Percentiles rank a stretch among this genome's conserved stretches.
phyloP scores from a whole-genome alignment of 2,329 filamentous ascomycete genomes.

The Penicillium sp. region DNA sequence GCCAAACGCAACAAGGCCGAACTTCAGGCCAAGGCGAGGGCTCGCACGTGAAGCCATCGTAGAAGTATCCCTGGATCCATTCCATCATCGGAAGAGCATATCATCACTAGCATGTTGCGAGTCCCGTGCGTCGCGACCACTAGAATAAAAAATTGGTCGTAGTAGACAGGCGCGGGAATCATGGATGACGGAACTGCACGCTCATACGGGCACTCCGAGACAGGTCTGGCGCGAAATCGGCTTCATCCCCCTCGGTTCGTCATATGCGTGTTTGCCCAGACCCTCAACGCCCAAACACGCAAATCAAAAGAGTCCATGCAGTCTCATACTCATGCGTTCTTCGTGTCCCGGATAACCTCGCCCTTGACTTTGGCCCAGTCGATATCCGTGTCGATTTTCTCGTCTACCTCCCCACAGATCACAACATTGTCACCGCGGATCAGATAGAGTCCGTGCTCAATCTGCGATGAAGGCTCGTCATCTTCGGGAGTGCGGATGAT shows the following conservation, averaged over 20 bases:
- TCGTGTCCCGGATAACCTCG: conserved; percentile 76
- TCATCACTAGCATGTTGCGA: background rate
- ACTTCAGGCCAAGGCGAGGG: background rate
- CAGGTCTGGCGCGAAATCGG: background rate
- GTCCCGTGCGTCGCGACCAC: background rate
- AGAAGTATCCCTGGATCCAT: background rate
- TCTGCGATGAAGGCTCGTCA: conserved; percentile 72
- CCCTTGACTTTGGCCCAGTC: conserved; percentile 91
- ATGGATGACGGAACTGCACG: background rate
- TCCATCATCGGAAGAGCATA: conserved; percentile 6
- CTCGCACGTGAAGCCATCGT: no score
- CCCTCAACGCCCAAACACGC: conserved; percentile 12
- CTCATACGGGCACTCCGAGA: background rate
- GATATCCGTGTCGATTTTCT: conserved; percentile 82
- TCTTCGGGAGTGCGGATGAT: conserved; percentile 86
- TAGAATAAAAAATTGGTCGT: background rate
- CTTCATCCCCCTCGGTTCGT: background rate
- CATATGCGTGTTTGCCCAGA: conserved; percentile 10
- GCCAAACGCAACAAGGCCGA: background rate
- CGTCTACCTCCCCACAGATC: conserved; percentile 83
- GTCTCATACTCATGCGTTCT: conserved; percentile 58
- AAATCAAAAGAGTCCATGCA: conserved; percentile 8
- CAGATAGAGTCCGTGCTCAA: conserved; percentile 83
- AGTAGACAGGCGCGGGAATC: background rate
- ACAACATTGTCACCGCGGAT: conserved; percentile 94